These are phyloP conservation scores for Nakazawaea molendinolei DNA, from an alignment of 805 yeast species.

Conservation along the genomic window DNA sequence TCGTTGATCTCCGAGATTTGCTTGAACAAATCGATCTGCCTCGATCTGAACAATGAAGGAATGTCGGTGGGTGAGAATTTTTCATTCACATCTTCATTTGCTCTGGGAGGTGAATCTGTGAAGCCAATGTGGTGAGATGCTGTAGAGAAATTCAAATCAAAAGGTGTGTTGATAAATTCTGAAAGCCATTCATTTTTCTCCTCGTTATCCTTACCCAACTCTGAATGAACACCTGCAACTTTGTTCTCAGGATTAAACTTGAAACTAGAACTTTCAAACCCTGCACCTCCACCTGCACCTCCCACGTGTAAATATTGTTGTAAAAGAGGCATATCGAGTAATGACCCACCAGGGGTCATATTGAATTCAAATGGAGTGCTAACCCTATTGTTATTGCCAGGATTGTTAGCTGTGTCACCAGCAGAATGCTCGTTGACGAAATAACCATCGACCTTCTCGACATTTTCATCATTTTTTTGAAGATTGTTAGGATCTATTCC, in stretches of 20 bases:
- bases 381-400: slow-evolving; percentile 9
- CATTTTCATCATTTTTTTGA: background rate
- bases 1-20: slow-evolving; percentile 22
- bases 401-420: too few relatives aligned
- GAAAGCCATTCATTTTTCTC: slow-evolving; percentile 44
- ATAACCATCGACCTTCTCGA: too few relatives aligned
- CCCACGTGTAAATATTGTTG: slow-evolving; percentile 34
- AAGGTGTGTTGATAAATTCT: slow-evolving; percentile 63
- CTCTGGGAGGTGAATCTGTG: slow-evolving; percentile 29
- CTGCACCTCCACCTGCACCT: slow-evolving; percentile 34
- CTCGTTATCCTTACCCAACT: background rate
- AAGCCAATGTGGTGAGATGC: slow-evolving; percentile 58
- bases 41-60: slow-evolving; percentile 52
- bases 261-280: slow-evolving; percentile 18
- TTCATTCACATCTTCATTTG: slow-evolving; percentile 10
- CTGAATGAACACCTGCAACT: background rate
- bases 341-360: slow-evolving; percentile 19
- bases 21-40: slow-evolving; percentile 62
- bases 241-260: slow-evolving; percentile 11
- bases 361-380: slow-evolving; percentile 19
- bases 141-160: slow-evolving; percentile 45
- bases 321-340: slow-evolving; percentile 28
- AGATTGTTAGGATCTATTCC: slow-evolving; percentile 18
- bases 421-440: too few relatives aligned
- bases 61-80: slow-evolving; percentile 34